Evolutionary conservation across 2,329 filamentous ascomycete species (phyloP).

Genomic region (Fusarium stilboides): DNA sequence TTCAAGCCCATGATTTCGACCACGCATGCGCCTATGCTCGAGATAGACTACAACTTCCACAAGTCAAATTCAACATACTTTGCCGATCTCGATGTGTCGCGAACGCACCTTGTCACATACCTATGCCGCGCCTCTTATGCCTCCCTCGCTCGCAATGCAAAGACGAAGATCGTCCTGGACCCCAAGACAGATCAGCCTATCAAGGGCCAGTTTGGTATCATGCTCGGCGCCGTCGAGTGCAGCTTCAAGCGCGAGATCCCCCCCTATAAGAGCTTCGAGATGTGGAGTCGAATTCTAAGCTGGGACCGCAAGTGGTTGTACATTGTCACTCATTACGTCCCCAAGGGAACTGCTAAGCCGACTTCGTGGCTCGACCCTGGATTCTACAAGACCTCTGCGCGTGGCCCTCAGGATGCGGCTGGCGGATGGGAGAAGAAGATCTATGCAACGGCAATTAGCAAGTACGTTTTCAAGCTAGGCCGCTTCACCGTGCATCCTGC

Average conservation of each 20-base stretch:
- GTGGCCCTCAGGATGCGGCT: constrained; percentile 56
- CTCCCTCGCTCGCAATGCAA: constrained; percentile 64
- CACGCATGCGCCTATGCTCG: constrained; percentile 77
- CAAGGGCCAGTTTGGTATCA: constrained; percentile 71
- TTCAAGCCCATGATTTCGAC: constrained; percentile 80
- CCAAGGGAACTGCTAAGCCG: constrained; percentile 71
- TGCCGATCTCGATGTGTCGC: constrained; percentile 85
- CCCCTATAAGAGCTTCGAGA: constrained; percentile 78
- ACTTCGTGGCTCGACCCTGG: constrained; percentile 66
- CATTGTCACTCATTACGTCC: constrained; percentile 81
- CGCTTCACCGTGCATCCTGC: constrained; percentile 89
- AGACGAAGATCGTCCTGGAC: constrained; percentile 66
- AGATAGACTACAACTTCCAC: constrained; percentile 90
- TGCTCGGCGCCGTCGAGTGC: constrained; percentile 81
- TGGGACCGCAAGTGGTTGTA: constrained; percentile 91
- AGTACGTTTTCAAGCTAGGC: constrained; percentile 87
- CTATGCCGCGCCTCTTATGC: constrained; percentile 73
- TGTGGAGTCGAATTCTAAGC: constrained; percentile 78
- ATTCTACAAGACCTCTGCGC: constrained; percentile 60
- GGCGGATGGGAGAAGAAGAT: constrained; percentile 74
- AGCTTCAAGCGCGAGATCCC: constrained; percentile 82
- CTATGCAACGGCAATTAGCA: constrained; percentile 80
- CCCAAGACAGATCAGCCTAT: constrained; percentile 64
- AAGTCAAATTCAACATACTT: constrained; percentile 92
- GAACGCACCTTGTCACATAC: constrained; percentile 83